These are phyloP conservation scores for Globisporangium spiculum DNA, from an alignment of 352 stramenopile genomes.

Conservation along the genomic window DNA sequence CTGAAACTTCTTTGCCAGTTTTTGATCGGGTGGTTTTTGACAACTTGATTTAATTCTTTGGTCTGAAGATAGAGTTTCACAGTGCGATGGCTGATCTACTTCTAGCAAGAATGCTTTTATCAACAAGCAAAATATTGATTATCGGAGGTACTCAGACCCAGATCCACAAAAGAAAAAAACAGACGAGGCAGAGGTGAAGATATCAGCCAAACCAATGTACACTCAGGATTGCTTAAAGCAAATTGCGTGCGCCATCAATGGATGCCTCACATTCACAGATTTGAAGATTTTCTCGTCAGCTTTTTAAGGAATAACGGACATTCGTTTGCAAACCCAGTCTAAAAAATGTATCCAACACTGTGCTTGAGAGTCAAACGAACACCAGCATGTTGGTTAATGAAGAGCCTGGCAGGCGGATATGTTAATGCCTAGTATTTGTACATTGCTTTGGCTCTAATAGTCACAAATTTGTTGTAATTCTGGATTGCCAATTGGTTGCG, in stretches of 20 bases:
- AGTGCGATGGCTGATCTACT: not conserved
- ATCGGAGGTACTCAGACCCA: no score
- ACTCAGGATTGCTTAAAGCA: constrained; percentile 1
- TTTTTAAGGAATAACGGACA: not conserved
- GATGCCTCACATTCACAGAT: constrained; percentile 1
- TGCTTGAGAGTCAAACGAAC: not conserved
- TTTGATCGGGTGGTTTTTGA: not conserved
- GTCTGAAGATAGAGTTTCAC: not conserved
- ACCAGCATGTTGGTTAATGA: not conserved
- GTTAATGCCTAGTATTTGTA: no score
- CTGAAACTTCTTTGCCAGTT: not conserved
- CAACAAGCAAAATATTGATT: not conserved
- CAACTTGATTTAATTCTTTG: not conserved
- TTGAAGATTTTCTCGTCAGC: not conserved
- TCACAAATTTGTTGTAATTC: no score
- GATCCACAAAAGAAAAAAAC: not conserved
- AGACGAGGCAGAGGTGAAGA: not conserved
- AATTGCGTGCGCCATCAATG: not conserved
- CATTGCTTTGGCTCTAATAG: no score
- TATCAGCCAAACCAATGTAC: not conserved
- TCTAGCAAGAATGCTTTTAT: not conserved
- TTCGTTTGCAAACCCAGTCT: not conserved
- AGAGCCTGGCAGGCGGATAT: no score
- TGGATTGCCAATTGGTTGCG: not conserved
- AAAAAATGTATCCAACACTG: no score